These are phyloP conservation scores for Austropuccinia psidii DNA, from an alignment of 1,284 basidiomycete genomes.

Conservation along the genomic window DNA sequence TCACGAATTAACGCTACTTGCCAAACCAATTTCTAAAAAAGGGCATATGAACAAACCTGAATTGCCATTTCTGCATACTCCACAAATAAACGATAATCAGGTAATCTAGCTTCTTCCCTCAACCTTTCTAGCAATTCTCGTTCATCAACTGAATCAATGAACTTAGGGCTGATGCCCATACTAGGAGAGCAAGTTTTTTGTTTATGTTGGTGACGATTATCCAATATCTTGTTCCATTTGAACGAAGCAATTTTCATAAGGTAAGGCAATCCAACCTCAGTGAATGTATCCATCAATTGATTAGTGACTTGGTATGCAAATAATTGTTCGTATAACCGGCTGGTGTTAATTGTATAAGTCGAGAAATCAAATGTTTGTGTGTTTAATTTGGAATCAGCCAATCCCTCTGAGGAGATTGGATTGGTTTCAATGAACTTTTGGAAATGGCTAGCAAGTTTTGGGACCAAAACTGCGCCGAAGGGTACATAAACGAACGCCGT, in stretches of 20 bases:
- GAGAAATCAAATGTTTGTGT: slow-evolving; percentile 40
- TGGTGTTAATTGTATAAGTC: slow-evolving; percentile 50
- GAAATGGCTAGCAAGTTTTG: background rate
- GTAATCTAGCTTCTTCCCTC: slow-evolving; percentile 66
- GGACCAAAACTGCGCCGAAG: slow-evolving; percentile 45
- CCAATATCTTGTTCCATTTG: slow-evolving; percentile 31
- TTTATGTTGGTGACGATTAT: background rate
- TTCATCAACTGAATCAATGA: slow-evolving; percentile 26
- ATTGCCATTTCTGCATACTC: slow-evolving; percentile 87
- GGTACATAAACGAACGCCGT: slow-evolving; percentile 47
- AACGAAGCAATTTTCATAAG: slow-evolving; percentile 54
- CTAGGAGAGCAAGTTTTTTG: background rate
- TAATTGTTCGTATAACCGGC: slow-evolving; percentile 76
- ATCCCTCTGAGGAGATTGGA: slow-evolving; percentile 36
- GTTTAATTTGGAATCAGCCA: slow-evolving; percentile 44
- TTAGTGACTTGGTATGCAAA: slow-evolving; percentile 92
- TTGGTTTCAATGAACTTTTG: slow-evolving; percentile 24
- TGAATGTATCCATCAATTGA: slow-evolving; percentile 72
- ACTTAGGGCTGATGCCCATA: background rate
- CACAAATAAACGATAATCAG: slow-evolving; percentile 57
- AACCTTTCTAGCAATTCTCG: slow-evolving; percentile 49
- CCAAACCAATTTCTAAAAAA: too few species aligned
- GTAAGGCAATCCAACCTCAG: slow-evolving; percentile 77
- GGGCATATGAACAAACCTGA: slow-evolving; percentile 38
- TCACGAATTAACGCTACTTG: background rate